Conservation (phyloP, 2,329 filamentous ascomycete genomes). For the Phoma sp. region DNA sequence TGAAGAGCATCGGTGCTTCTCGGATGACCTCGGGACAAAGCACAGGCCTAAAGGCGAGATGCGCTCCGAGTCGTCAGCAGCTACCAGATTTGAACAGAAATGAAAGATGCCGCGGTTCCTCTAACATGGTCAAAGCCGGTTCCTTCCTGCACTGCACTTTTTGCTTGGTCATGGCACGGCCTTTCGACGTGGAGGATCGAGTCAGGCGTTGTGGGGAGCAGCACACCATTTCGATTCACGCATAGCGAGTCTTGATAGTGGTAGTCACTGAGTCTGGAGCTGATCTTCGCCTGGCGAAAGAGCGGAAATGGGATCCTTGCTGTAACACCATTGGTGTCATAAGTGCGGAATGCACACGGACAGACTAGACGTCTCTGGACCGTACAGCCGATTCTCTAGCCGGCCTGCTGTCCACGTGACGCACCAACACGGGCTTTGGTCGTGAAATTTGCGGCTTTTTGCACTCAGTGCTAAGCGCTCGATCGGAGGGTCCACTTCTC, state of each 20-base stretch:
- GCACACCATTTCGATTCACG: conserved; percentile 16
- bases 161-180: not conserved
- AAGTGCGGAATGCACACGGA: conserved; percentile 24
- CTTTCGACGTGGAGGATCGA: conserved; percentile 11
- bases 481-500: conserved; percentile 32
- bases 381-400: conserved; percentile 30
- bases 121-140: conserved; percentile 16
- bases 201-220: conserved; percentile 25
- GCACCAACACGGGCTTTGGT: conserved; percentile 12
- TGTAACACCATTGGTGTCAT: conserved; percentile 36
- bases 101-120: conserved; percentile 31
- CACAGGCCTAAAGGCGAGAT: conserved; percentile 25
- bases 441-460: conserved; percentile 30
- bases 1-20: conserved; percentile 37
- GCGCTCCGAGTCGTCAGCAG: conserved; percentile 37
- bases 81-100: conserved; percentile 13
- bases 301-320: conserved; percentile 39
- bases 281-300: conserved; percentile 21
- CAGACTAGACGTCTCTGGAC: conserved; percentile 32
- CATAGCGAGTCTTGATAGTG: conserved; percentile 2
- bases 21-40: conserved; percentile 44
- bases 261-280: conserved; percentile 18
- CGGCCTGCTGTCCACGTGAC: conserved; percentile 31
- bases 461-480: conserved; percentile 7
- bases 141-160: conserved; percentile 12